Evolutionary conservation across 2,329 filamentous ascomycete genomes (phyloP).

Genomic region (Akanthomyces muscarius): DNA sequence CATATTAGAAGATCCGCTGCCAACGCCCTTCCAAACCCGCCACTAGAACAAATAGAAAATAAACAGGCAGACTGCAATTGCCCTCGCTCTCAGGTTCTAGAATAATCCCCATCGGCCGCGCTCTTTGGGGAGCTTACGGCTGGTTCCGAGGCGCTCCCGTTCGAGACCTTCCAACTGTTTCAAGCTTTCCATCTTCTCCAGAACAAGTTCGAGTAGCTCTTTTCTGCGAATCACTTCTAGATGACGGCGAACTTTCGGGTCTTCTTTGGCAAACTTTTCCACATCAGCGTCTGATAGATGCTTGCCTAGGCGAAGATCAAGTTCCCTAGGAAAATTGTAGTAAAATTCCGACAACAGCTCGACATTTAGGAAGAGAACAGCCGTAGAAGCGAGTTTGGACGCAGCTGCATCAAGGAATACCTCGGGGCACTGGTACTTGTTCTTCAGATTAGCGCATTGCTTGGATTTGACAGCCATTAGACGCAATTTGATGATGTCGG

Average conservation of each 20-base stretch:
- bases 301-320: conserved; percentile 80
- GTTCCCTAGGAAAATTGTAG: conserved; percentile 91
- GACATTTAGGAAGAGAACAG: conserved; percentile 94
- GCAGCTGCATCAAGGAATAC: conserved; percentile 97
- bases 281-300: conserved; percentile 75
- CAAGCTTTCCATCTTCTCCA: conserved; percentile 93
- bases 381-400: conserved; percentile 88
- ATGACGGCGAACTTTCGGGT: conserved; percentile 83
- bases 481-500: conserved; percentile 86
- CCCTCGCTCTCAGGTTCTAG: conserved; percentile 24
- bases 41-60: not conserved
- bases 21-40: not conserved
- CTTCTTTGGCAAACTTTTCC: conserved; percentile 87
- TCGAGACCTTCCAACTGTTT: conserved; percentile 76
- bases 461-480: conserved; percentile 83
- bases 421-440: conserved; percentile 96
- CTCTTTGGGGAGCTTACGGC: conserved; percentile 34
- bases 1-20: not conserved
- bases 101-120: conserved; percentile 49
- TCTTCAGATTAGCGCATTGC: conserved; percentile 76
- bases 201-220: conserved; percentile 84
- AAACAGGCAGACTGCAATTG: not conserved
- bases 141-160: conserved; percentile 42
- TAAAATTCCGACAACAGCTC: conserved; percentile 96
- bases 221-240: conserved; percentile 90